phyloP scores from a whole-genome alignment of 768 basidiomycete species.

The Panaeolus papilionaceus region DNA sequence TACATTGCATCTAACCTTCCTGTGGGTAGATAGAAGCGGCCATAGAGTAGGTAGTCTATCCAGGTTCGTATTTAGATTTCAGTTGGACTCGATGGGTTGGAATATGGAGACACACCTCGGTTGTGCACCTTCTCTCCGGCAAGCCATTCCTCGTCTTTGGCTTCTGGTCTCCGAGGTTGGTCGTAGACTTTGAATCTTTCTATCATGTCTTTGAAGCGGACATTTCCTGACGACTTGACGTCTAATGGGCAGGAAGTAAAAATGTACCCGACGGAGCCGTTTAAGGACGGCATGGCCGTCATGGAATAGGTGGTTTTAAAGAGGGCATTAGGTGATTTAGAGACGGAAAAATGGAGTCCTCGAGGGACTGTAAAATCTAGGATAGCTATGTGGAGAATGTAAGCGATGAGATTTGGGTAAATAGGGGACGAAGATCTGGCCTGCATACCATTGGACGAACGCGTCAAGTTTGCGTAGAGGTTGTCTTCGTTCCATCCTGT shows the following conservation, averaged over 20 bases:
- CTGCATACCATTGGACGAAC: conserved; percentile 80
- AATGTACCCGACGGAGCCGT: conserved; percentile 92
- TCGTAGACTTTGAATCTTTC: conserved; percentile 88
- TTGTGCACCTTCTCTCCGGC: conserved; percentile 80
- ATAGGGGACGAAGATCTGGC: neutral
- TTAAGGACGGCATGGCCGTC: conserved; percentile 91
- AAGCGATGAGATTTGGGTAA: neutral
- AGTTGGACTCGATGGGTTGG: conserved; percentile 3
- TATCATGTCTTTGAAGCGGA: conserved; percentile 87
- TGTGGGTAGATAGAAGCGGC: conserved; percentile 88
- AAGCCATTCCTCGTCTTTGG: conserved; percentile 80
- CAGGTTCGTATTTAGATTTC: conserved; percentile 17
- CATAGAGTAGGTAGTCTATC: conserved; percentile 92
- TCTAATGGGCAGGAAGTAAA: conserved; percentile 88
- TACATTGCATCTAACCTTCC: conserved; percentile 90
- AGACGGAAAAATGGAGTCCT: conserved; percentile 80
- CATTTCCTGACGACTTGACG: conserved; percentile 69
- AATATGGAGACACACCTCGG: conserved; percentile 58
- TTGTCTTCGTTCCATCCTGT: conserved; percentile 99
- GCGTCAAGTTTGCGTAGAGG: conserved; percentile 87
- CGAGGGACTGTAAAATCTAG: conserved; percentile 90
- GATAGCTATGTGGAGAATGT: conserved; percentile 60
- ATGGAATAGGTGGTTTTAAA: conserved; percentile 94
- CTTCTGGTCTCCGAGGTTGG: conserved; percentile 80
- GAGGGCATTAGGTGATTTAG: conserved; percentile 86